Evolutionary conservation across 768 basidiomycete species (phyloP).

Genomic region (Naganishia kalamii): DNA sequence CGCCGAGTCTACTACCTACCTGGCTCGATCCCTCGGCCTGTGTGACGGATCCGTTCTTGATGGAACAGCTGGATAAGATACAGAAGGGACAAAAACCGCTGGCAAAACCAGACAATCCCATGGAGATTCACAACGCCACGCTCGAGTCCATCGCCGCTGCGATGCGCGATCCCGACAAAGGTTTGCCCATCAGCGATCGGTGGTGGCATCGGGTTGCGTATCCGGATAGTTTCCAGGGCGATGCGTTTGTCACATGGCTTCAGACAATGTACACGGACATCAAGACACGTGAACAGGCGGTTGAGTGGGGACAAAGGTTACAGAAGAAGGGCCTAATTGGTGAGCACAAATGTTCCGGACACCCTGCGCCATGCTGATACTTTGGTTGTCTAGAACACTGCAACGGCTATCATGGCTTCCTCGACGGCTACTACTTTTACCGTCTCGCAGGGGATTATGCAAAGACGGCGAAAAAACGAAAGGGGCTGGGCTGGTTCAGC

Average conservation of each 20-base stretch:
- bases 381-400: slow-evolving; percentile 57
- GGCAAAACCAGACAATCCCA: slow-evolving; percentile 30
- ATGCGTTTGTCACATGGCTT: slow-evolving; percentile 84
- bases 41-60: slow-evolving; percentile 68
- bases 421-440: slow-evolving; percentile 90
- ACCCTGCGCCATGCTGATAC: background rate
- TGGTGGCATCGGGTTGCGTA: slow-evolving; percentile 73
- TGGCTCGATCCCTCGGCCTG: slow-evolving; percentile 75
- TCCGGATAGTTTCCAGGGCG: slow-evolving; percentile 78
- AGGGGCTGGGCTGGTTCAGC: slow-evolving; percentile 63
- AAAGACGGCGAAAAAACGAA: slow-evolving; percentile 55
- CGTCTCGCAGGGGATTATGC: slow-evolving; percentile 70
- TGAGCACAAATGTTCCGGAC: slow-evolving; percentile 15
- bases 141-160: slow-evolving; percentile 64
- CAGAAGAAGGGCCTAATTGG: slow-evolving; percentile 72
- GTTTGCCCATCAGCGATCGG: slow-evolving; percentile 73
- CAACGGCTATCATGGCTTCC: slow-evolving; percentile 67
- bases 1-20: slow-evolving; percentile 73
- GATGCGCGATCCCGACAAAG: slow-evolving; percentile 73
- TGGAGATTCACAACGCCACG: slow-evolving; percentile 46
- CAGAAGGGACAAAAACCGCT: slow-evolving; percentile 45
- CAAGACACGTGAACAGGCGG: slow-evolving; percentile 68
- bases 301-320: slow-evolving; percentile 69
- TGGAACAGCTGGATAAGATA: slow-evolving; percentile 73
- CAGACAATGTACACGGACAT: slow-evolving; percentile 86